phyloP scores from a whole-genome alignment of 306 rosid genomes.

The Nissolia schottii region DNA sequence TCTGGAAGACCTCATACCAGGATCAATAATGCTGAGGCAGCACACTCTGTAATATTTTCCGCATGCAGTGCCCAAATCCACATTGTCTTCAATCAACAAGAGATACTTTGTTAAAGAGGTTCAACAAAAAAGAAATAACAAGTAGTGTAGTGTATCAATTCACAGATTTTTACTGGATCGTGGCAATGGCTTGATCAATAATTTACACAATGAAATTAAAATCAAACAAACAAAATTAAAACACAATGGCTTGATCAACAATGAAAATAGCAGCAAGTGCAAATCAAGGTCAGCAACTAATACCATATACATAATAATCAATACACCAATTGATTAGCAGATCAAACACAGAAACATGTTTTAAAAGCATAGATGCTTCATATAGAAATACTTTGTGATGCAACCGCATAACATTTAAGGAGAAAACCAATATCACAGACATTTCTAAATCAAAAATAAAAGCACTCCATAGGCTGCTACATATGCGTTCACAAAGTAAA shows the following conservation, averaged over 20 bases:
- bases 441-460: not conserved
- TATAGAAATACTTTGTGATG: not conserved
- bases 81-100: constrained; percentile 46
- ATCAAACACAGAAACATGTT: not conserved
- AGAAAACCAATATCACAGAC: not conserved
- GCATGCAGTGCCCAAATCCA: constrained; percentile 82
- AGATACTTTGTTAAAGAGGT: not conserved
- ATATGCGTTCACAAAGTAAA: not conserved
- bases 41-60: constrained; percentile 84
- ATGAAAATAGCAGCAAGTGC: not conserved
- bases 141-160: no score
- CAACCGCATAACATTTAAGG: not conserved
- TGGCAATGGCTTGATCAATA: no score
- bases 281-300: not conserved
- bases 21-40: constrained; percentile 84
- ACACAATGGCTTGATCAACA: not conserved
- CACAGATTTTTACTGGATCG: not conserved
- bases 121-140: not conserved
- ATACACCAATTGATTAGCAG: not conserved
- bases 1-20: constrained; percentile 35
- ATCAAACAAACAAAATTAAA: not conserved
- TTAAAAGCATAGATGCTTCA: not conserved
- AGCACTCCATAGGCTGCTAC: no score
- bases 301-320: not conserved
- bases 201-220: no score